phyloP scores from a whole-genome alignment of 108 stramenopile genomes.

The Cyclotella sp. region DNA sequence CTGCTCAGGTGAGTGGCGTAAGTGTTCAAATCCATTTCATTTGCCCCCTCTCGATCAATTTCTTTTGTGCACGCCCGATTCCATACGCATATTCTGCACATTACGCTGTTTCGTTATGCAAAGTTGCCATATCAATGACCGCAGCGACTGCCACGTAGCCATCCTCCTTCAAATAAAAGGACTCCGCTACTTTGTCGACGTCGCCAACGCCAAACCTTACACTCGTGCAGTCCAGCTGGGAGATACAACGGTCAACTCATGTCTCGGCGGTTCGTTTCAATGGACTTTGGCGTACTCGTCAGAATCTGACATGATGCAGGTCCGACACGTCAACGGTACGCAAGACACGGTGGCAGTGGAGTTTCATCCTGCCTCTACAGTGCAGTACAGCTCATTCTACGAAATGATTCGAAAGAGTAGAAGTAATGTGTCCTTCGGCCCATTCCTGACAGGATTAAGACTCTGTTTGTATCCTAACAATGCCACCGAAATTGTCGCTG shows the following conservation, averaged over 20 bases:
- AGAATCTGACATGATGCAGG: conserved; percentile 6
- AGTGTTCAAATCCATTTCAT: too few species aligned
- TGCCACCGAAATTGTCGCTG: not conserved
- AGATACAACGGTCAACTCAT: not conserved
- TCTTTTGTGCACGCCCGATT: not conserved
- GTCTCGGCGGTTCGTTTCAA: conserved; percentile 6
- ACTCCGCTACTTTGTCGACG: conserved; percentile 15
- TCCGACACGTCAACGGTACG: not conserved
- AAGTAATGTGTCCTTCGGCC: conserved; percentile 1
- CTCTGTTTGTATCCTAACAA: conserved; percentile 10
- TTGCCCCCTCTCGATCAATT: not conserved
- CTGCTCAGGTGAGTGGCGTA: conserved; percentile 4
- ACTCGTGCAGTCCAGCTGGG: conserved; percentile 10
- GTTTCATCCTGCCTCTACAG: conserved; percentile 8
- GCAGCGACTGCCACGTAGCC: conserved; percentile 16
- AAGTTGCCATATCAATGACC: conserved; percentile 16
- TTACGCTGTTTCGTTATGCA: not conserved
- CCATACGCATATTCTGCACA: not conserved
- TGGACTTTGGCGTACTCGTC: not conserved
- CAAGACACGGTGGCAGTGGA: not conserved
- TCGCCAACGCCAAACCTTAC: conserved; percentile 23
- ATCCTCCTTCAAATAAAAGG: conserved; percentile 21
- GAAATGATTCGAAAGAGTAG: conserved; percentile 11
- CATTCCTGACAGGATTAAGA: conserved; percentile 13
- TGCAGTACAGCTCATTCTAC: conserved; percentile 11